Evolutionary conservation across 2,329 filamentous ascomycete species (phyloP), one percentile per base, ranked within the genome.

Genomic region (Ophiocordyceps robertsii): DNA sequence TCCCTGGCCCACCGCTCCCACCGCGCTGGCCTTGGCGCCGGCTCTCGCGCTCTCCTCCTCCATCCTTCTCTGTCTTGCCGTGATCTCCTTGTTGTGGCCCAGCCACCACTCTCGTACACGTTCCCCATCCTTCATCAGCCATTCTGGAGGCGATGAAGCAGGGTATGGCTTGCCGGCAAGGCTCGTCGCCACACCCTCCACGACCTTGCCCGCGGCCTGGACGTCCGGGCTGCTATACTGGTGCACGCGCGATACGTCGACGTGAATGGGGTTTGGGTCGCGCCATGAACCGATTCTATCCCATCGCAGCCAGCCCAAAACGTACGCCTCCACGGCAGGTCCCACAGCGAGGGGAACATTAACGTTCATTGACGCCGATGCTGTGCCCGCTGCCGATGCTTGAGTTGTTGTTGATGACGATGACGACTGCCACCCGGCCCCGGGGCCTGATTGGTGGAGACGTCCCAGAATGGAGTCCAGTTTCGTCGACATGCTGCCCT

Each of bases 51-150:
- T 56, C 27, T 62, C 59, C 30, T 64, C 64, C 2, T 64, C 60
- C 27, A 60, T 58, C 40, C 55, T 61, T 43, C 64, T 64, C 38
- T 67, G 58, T 38, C 60, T 61, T 2, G 55, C 53, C 9, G 61
- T 56, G 12, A 54, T 38, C 41, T 66, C 66, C 45, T 60, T 64
- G 43, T 64, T 63, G 46, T 66, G 69, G 0, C 70, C 72, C 11
- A 66, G 56, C 60, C 67, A 69, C 73, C 74, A 79, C 47, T 73
- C 67, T 10, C 66, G 65, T 0, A 68, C 60, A 46, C 65, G 65
- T 29, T 67, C 67, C 3, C 65, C 55, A 29, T 70, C 63, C 19
- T 66, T 57, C 10, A 57, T 58, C 48, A 77, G 64, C 65, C 72
- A 75, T 16, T 66, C 64, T 1, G 75, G 73, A 4, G 75, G 70